A percentile compares a stretch with the other conserved stretches of the same genome.
These are phyloP conservation scores for Lactarius akahatsu DNA, from an alignment of 768 basidiomycete species.

Conservation along the genomic window DNA sequence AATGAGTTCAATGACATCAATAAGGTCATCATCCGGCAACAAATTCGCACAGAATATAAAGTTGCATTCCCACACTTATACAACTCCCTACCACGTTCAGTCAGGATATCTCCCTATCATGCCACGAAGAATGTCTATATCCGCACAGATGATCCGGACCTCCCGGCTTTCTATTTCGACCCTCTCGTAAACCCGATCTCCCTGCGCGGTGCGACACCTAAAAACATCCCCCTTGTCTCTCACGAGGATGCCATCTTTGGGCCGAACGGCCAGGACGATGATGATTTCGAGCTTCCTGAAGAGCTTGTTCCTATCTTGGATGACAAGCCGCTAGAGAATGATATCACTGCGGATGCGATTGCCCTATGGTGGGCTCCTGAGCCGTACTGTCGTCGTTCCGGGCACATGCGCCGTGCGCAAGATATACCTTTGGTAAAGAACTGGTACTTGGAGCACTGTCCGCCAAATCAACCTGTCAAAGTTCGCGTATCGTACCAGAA, in stretches of 20 bases:
- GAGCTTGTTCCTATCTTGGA: slow-evolving; percentile 76
- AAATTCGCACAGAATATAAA: slow-evolving; percentile 98
- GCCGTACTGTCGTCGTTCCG: slow-evolving; percentile 90
- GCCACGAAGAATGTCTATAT: slow-evolving; percentile 97
- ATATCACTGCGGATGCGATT: slow-evolving; percentile 93
- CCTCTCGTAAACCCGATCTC: slow-evolving; percentile 98
- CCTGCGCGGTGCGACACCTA: slow-evolving; percentile 78
- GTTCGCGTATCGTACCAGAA: slow-evolving; percentile 99
- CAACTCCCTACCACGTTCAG: slow-evolving; percentile 95
- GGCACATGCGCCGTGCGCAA: slow-evolving; percentile 90
- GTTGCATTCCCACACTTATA: slow-evolving; percentile 99
- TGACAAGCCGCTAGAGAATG: slow-evolving; percentile 77
- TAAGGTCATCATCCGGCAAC: slow-evolving; percentile 98
- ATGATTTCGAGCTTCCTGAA: slow-evolving; percentile 84
- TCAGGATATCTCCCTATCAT: slow-evolving; percentile 90
- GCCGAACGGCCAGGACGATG: slow-evolving; percentile 78
- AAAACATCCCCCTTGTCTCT: slow-evolving; percentile 77
- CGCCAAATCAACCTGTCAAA: slow-evolving; percentile 94
- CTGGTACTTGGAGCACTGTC: slow-evolving; percentile 99
- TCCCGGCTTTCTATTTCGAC: slow-evolving; percentile 99
- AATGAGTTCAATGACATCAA: slow-evolving; percentile 99
- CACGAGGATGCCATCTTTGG: slow-evolving; percentile 96
- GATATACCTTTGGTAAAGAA: slow-evolving; percentile 96
- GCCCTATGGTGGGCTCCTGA: slow-evolving; percentile 99
- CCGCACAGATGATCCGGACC: slow-evolving; percentile 98